Percentiles rank a stretch among this genome's conserved stretches.
Conservation (phyloP, 495 filamentous ascomycete genomes). For the Penicillium soppii region DNA sequence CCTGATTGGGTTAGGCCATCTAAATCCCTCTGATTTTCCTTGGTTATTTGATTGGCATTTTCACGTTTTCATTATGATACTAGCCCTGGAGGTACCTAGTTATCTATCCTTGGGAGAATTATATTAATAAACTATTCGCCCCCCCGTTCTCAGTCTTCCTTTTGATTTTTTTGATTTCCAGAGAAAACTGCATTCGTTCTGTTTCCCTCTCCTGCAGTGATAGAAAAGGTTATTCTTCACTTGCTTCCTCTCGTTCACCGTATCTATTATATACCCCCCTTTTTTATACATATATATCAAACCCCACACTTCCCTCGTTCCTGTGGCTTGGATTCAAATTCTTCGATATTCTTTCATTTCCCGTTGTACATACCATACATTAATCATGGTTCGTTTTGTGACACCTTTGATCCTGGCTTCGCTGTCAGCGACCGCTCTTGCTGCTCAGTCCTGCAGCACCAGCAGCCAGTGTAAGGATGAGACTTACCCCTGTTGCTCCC, state of each 20-base stretch:
- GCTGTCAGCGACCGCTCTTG: slow-evolving; percentile 37
- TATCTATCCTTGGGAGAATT: too few species aligned
- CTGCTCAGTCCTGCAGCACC: slow-evolving; percentile 48
- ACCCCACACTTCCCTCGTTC: slow-evolving; percentile 4
- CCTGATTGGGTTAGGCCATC: not conserved
- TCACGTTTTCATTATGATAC: not conserved
- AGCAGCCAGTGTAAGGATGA: slow-evolving; percentile 69
- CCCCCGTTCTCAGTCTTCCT: slow-evolving; percentile 2
- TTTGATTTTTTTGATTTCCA: too few species aligned
- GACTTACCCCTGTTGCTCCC: slow-evolving; percentile 81
- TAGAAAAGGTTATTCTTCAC: slow-evolving; percentile 1
- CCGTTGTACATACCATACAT: slow-evolving; percentile 12
- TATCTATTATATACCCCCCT: not conserved
- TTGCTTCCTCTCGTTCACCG: slow-evolving; percentile 5
- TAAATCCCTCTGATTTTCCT: not conserved
- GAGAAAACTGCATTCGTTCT: slow-evolving; percentile 1
- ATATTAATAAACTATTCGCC: slow-evolving; percentile 6
- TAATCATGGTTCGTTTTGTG: slow-evolving; percentile 36
- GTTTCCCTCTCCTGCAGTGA: not conserved
- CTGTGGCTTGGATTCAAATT: slow-evolving; percentile 7
- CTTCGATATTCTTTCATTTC: slow-evolving; percentile 18
- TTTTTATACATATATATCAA: too few species aligned
- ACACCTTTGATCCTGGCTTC: slow-evolving; percentile 35
- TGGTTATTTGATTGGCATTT: not conserved
- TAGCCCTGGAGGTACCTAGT: too few species aligned